Evolutionary conservation across 1,139 yeast species (phyloP).

Genomic region (Taphrina deformans): DNA sequence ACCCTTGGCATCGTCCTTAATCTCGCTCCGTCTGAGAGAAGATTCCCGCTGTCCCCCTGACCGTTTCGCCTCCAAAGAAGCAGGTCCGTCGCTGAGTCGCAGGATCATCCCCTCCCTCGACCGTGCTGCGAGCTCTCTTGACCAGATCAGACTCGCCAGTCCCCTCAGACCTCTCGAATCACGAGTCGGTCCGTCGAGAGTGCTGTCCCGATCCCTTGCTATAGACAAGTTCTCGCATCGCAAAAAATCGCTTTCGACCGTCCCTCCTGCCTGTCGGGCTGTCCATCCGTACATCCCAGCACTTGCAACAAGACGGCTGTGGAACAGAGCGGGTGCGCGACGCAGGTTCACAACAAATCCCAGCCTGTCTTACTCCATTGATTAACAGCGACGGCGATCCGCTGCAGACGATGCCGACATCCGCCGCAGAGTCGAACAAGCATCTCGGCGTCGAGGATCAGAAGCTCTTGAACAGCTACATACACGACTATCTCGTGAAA

Average conservation of each 20-base stretch:
- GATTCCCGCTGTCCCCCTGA: too few relatives aligned
- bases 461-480: slow-evolving; percentile 72
- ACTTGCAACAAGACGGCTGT: not conserved
- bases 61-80: too few relatives aligned
- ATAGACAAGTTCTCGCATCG: too few relatives aligned
- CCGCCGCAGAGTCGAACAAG: not conserved
- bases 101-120: not conserved
- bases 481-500: slow-evolving; percentile 80
- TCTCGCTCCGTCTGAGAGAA: too few relatives aligned
- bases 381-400: slow-evolving; percentile 1
- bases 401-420: slow-evolving; percentile 9
- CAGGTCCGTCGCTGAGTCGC: too few relatives aligned
- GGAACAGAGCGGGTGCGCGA: not conserved
- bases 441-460: slow-evolving; percentile 22
- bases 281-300: too few relatives aligned
- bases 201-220: too few relatives aligned
- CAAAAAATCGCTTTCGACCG: too few relatives aligned
- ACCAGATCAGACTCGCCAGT: not conserved
- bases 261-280: too few relatives aligned
- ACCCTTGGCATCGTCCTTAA: too few relatives aligned
- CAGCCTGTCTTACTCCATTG: too few relatives aligned
- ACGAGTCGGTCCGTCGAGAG: not conserved
- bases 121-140: not conserved
- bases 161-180: too few relatives aligned
- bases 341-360: not conserved